Base-by-base conservation (phyloP, 192 early-diverging fungal species). In the Bifiguratus adelaidae region DNA sequence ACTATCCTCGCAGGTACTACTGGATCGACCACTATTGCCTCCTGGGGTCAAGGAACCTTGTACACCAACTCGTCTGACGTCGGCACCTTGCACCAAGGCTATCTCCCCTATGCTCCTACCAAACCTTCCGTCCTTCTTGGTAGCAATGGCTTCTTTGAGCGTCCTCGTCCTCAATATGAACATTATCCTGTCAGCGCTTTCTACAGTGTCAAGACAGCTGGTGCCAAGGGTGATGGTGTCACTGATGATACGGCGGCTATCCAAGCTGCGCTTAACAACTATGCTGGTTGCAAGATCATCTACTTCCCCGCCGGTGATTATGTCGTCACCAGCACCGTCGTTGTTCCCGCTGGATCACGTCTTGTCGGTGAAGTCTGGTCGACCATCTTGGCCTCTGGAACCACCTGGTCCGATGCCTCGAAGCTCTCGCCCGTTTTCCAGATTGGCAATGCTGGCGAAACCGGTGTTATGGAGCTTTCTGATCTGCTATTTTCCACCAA, bases 161-260 rank as follows among this genome's bases (percentile, higher is more conserved):
- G 65, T 15, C 22, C 58, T 28, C 44, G 51, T 22, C 65, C 65
- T 18, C 61, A 60, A 19, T 67, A 67, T 32, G 58, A 68, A 16
- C 27, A 61, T 8, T 32, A 44, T 40, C 15, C 13, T 30, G 40
- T 48, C 3, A 33, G 7, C 27, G 27, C n/a, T 20, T 61, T 67
- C 41, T 24, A 49, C 33, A 30, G 7, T 44, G 65, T 67, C 36
- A 47, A 61, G 44, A 36, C 27, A 15, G 29, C 27, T 30, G 65
- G 65, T 29, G 65, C 63, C 13, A 67, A 67, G 47, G 66, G 66
- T 30, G 67, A 70, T 37, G 67, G 67, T 26, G 3, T 13, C 3
- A 70, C 67, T 28, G 67, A 70, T 47, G 67, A 70, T 48, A 68
- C 67, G 3, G 49, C n/a, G 1, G 63, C 55, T 5, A 41, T 70